These are phyloP conservation scores for Lantana camara DNA, from an alignment of 257 asterid genomes.

Conservation along the genomic window DNA sequence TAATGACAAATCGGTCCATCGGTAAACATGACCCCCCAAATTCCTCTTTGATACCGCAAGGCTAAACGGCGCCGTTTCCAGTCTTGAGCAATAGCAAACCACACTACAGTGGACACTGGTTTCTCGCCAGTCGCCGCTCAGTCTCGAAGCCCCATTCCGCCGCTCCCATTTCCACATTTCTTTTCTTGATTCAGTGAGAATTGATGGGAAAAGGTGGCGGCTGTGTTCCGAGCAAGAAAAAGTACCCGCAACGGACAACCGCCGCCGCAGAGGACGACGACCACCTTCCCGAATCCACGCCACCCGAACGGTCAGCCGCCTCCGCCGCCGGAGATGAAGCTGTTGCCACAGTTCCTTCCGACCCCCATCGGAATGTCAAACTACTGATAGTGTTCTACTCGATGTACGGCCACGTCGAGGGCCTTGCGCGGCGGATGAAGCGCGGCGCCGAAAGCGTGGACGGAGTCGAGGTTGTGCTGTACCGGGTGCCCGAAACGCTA, in stretches of 20 bases:
- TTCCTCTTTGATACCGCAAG: not conserved
- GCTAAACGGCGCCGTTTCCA: slow-evolving; percentile 25
- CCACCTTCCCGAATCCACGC: slow-evolving; percentile 30
- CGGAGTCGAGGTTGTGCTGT: slow-evolving; percentile 75
- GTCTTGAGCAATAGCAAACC: not conserved
- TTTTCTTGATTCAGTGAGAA: not conserved
- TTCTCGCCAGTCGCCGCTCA: slow-evolving; percentile 15
- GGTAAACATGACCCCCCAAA: not conserved
- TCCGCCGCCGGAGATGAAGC: slow-evolving; percentile 11
- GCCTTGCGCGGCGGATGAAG: slow-evolving; percentile 81
- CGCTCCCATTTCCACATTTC: not conserved
- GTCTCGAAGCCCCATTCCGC: slow-evolving; percentile 1
- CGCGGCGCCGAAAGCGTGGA: slow-evolving; percentile 69
- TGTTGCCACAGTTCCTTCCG: slow-evolving; percentile 20
- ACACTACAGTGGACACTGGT: not conserved
- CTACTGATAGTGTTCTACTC: slow-evolving; percentile 83
- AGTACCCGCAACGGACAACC: slow-evolving; percentile 39
- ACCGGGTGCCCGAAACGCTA: slow-evolving; percentile 82
- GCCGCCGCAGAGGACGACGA: slow-evolving; percentile 28
- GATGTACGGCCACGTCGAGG: slow-evolving; percentile 97
- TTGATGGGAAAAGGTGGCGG: slow-evolving; percentile 94
- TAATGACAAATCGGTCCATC: too few relatives aligned
- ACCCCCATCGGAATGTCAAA: slow-evolving; percentile 39
- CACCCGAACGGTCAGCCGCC: slow-evolving; percentile 16
- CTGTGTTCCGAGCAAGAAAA: slow-evolving; percentile 85